Base-by-base conservation (phyloP, 345 rosid genomes). In the Odontarrhena argentea region DNA sequence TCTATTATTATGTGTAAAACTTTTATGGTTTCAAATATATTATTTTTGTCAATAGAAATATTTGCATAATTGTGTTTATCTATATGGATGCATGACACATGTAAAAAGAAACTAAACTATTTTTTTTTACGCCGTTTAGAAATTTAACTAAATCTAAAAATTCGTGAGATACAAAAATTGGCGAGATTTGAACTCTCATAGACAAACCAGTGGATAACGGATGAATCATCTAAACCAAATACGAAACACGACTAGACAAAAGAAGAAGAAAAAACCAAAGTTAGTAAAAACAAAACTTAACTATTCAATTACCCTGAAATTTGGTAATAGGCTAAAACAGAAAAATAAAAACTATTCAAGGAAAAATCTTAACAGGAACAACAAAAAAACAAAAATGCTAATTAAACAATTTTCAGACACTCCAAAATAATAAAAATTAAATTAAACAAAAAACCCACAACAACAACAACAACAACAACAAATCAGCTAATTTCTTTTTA, bases 401-500 rank as follows among this genome's bases (percentile, higher is more conserved):
- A 18, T 18, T 18, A 18, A 18, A 18, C 22, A 18, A 18, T 18
- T 18, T 18, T 18, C 22, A 54, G 58, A 74, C 77, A 74, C 73
- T 74, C 77, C 67, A 54, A 74, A 56, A 53, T 18, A 18, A 18
- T 18, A 52, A 59, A 67, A 67, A 60, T 36, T 3, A 18, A 67
- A 60, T 35, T 18, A 18, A 18, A 18, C 22, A 18, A 18, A 18
- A 18, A 18, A 18, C 22, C 22, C 22, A 18, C 22, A 18, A 18
- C 22, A 18, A 18, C 22, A 18, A 18, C 22, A 18, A 18, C 22
- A 18, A 18, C 52, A 58, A 52, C 68, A 74, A 60, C 77, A 74
- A 67, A 74, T 67, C 77, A 59, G 53, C 73, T 73, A 51, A 60
- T 11, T 74, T 74, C 53, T 74, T 74, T 74, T 61, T 74, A 74